Evolutionary conservation across 306 rosid genomes (phyloP), one percentile per base, ranked within the genome.

Genomic region (Cyclanthera cordifolia): DNA sequence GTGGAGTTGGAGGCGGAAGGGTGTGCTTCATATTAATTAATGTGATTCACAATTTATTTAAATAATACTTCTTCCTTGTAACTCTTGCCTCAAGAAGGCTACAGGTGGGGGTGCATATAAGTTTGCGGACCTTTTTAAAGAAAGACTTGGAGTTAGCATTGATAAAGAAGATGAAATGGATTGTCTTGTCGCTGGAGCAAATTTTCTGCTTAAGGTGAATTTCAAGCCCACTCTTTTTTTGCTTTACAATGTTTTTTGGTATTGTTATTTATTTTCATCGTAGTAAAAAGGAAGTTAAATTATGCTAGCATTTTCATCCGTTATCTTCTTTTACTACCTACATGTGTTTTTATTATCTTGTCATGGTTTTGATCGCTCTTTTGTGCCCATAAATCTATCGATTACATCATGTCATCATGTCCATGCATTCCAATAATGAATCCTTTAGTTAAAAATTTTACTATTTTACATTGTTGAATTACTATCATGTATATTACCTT

Each of bases 31-130:
- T 27, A n/a, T n/a, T n/a, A 15, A 8, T 30, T 28, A 58, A 16
- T 58, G 4, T 12, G 45, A 32, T 58, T 58, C 45, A 6, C 45
- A 23, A 6, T 58, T 30, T 58, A 30, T 7, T 58, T 43, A 14
- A 32, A 41, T 8, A 37, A 45, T 39, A 6, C 21, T 57, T 59
- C 50, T 2, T 37, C 17, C 48, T 20, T 30, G 30, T 59, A 45
- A 50, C 71, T 30, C 55, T 74, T 73, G 53, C 74, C 79, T 28
- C 76, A 78, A 66, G 73, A 87, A 93, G 99, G 99, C 99, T 76
- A 90, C 99, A 75, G 99, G 99, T 52, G 99, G 99, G 60, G 99
- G 99, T 73, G 97, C 99, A 37, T 94, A 90, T 85, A 94, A 90
- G 85, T 94, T 79, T 74, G 84, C 99, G 23, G 96, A 94, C 79